Evolutionary conservation across 768 basidiomycete species (phyloP).

Genomic region (Pulveroboletus sp.): DNA sequence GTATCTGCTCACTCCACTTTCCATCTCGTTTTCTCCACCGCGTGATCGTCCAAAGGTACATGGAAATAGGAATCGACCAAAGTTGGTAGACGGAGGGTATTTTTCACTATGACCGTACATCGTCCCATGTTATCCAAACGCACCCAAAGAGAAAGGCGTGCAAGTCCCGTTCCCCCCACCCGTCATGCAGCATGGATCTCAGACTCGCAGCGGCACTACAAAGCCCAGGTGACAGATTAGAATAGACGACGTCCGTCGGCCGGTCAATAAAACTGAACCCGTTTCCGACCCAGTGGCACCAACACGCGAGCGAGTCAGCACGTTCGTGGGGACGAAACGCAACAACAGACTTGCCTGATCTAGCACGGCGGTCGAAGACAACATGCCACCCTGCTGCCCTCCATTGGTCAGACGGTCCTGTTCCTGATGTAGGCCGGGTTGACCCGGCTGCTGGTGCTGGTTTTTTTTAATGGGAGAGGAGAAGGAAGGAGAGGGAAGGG

Average conservation of each 20-base stretch:
- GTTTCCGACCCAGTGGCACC: no score
- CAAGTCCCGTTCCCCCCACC: not conserved
- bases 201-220: conserved; percentile 4
- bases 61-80: no score
- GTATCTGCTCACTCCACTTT: no score
- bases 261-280: conserved; percentile 25
- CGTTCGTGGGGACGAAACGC: not conserved
- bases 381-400: conserved; percentile 13
- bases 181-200: not conserved
- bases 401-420: conserved; percentile 18
- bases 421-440: conserved; percentile 22
- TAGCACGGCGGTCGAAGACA: conserved; percentile 22
- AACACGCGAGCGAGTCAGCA: conserved; percentile 1
- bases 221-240: not conserved
- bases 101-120: no score
- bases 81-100: no score
- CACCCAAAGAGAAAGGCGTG: not conserved
- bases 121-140: no score
- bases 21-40: no score
- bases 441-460: conserved; percentile 18
- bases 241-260: not conserved
- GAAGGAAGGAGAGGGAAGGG: no score
- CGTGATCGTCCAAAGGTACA: no score
- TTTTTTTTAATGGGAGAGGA: no score
- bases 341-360: conserved; percentile 18